A percentile compares a stretch with the other conserved stretches of the same genome.
Evolutionary conservation across 352 stramenopile species (phyloP).

Genomic region (Halophytophthora polymorphica): DNA sequence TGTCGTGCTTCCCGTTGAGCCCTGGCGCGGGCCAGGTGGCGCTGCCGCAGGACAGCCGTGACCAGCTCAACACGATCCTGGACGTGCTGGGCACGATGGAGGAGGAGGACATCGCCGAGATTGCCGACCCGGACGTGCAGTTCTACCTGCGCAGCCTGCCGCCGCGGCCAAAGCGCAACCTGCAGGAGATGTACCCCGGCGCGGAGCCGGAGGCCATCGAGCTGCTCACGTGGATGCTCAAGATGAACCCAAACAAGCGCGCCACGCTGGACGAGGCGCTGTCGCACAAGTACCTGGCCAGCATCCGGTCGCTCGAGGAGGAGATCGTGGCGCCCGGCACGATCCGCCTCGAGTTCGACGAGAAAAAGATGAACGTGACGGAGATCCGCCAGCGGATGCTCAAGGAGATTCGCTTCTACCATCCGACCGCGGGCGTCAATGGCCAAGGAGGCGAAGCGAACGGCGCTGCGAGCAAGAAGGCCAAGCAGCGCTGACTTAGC

Average conservation of each 20-base stretch:
- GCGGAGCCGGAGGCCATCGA: conserved; percentile 81
- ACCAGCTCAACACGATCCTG: conserved; percentile 88
- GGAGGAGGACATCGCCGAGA: conserved; percentile 82
- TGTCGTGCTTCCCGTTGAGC: conserved; percentile 87
- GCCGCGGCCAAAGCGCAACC: conserved; percentile 58
- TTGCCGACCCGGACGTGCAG: conserved; percentile 80
- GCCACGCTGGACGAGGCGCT: conserved; percentile 78
- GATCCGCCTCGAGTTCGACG: conserved; percentile 85
- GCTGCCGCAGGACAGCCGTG: conserved; percentile 78
- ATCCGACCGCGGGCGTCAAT: conserved; percentile 36
- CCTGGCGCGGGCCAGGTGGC: conserved; percentile 71
- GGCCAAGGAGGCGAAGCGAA: conserved; percentile 11
- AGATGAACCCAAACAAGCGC: conserved; percentile 84
- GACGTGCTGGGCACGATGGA: conserved; percentile 85
- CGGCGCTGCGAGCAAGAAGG: conserved; percentile 29
- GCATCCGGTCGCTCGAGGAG: conserved; percentile 82
- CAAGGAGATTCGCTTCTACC: conserved; percentile 75
- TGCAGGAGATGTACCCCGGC: conserved; percentile 84
- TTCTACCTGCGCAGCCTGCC: conserved; percentile 78
- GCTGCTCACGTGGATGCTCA: conserved; percentile 78
- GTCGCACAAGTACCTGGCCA: conserved; percentile 81
- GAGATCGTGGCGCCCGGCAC: conserved; percentile 80
- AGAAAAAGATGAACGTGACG: conserved; percentile 77
- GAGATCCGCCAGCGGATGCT: conserved; percentile 84
- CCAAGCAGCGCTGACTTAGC: conserved; percentile 33